phyloP scores from a whole-genome alignment of 345 rosid genomes.

The Xanthoceras sorbifolium region DNA sequence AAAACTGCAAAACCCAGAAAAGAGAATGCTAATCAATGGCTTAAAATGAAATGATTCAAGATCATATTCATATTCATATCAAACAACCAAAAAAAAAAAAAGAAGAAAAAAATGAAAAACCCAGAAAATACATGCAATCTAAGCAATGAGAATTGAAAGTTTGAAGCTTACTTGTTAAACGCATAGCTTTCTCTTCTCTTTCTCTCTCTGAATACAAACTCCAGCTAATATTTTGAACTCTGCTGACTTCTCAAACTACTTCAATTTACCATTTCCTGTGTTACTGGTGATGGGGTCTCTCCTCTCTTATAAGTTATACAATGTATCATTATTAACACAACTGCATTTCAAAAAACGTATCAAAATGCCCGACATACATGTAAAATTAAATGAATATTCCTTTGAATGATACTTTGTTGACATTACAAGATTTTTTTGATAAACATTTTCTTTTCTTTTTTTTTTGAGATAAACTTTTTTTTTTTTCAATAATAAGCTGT shows the following conservation, averaged over 20 bases:
- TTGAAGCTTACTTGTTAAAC: conserved; percentile 8
- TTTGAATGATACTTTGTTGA: no score
- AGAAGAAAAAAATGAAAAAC: background rate
- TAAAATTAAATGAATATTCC: no score
- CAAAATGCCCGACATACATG: no score
- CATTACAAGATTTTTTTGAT: no score
- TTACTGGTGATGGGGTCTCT: background rate
- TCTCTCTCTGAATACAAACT: background rate
- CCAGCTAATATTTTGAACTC: background rate
- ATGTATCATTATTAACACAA: no score
- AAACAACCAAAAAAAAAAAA: background rate
- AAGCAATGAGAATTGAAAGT: background rate
- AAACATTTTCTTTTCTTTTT: no score
- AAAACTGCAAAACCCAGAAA: background rate
- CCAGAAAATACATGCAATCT: background rate
- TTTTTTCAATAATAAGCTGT: no score
- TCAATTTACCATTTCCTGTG: background rate
- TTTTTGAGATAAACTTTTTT: no score
- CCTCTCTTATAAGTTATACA: no score
- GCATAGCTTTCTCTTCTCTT: conserved; percentile 13
- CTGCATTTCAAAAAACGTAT: no score
- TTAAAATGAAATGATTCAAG: background rate
- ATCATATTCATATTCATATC: background rate
- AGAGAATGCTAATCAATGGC: background rate
- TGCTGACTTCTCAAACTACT: background rate